These are phyloP conservation scores for Xerocomellus amylosporus DNA, from an alignment of 768 basidiomycete species.

Conservation along the genomic window DNA sequence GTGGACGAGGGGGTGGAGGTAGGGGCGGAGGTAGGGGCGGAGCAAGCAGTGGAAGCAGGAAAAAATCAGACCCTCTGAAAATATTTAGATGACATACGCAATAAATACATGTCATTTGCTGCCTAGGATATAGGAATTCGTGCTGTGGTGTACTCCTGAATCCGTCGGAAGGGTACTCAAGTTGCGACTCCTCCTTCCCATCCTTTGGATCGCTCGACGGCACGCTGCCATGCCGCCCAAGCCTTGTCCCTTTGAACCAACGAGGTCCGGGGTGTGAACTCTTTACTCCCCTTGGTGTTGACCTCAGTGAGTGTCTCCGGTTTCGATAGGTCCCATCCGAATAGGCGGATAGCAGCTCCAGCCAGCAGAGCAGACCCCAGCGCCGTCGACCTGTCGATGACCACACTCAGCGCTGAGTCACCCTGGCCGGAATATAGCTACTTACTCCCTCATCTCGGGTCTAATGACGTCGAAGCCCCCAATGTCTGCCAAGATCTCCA, in stretches of 20 bases:
- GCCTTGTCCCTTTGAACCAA: constrained; percentile 56
- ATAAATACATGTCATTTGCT: neutral
- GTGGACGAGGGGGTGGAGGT: constrained; percentile 45
- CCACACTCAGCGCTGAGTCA: neutral
- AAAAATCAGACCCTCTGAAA: constrained; percentile 79
- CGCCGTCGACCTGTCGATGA: constrained; percentile 75
- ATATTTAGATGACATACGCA: constrained; percentile 50
- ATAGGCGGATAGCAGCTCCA: constrained; percentile 80
- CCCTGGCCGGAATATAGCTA: constrained; percentile 13
- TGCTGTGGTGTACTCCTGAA: neutral
- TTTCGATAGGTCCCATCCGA: constrained; percentile 86
- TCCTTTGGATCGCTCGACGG: constrained; percentile 76
- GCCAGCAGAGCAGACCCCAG: constrained; percentile 94
- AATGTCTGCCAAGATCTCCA: constrained; percentile 83
- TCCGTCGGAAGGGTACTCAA: constrained; percentile 6
- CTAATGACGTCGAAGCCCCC: constrained; percentile 90
- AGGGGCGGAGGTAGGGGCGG: constrained; percentile 41
- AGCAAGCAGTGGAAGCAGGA: constrained; percentile 44
- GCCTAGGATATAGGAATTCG: neutral
- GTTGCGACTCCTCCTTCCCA: constrained; percentile 66
- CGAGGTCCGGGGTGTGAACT: constrained; percentile 59
- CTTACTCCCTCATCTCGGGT: constrained; percentile 95
- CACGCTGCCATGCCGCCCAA: constrained; percentile 85
- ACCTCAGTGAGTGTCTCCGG: constrained; percentile 84
- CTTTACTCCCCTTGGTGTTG: constrained; percentile 76